A percentile compares a stretch with the other conserved stretches of the same genome.
Conservation (phyloP, 352 stramenopile species). For the Phytopythium ostracodes region DNA sequence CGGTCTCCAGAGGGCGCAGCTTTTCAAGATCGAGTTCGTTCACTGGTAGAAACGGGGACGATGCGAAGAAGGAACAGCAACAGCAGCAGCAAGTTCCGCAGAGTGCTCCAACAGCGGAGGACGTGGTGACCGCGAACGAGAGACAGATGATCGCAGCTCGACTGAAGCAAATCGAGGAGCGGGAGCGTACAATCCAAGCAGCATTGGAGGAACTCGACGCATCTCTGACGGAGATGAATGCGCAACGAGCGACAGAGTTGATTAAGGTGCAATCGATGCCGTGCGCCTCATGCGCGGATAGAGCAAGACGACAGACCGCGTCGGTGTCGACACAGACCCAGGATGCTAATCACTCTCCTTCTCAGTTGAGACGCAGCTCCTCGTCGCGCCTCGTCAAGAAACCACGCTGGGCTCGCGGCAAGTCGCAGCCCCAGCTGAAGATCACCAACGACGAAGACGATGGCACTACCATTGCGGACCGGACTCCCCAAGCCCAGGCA, state of each 20-base stretch:
- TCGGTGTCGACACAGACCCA: background rate
- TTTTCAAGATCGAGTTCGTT: background rate
- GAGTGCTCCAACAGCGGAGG: background rate
- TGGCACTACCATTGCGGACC: no score
- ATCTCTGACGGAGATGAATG: slow-evolving; percentile 11
- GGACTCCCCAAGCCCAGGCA: background rate
- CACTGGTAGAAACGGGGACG: background rate
- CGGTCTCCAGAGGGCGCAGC: no score
- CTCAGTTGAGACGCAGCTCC: background rate
- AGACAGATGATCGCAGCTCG: slow-evolving; percentile 8
- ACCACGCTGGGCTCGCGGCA: background rate
- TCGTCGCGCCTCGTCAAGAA: background rate
- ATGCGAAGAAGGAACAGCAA: background rate
- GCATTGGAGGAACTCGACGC: slow-evolving; percentile 16
- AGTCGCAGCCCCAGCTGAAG: slow-evolving; percentile 2
- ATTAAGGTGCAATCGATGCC: background rate
- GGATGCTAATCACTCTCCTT: background rate
- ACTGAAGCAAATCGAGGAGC: slow-evolving; percentile 17
- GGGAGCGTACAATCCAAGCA: slow-evolving; percentile 15
- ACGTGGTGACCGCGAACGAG: background rate
- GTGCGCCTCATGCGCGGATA: background rate
- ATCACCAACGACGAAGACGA: background rate
- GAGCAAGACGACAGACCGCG: background rate
- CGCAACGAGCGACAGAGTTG: background rate
- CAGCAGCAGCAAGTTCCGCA: background rate